Evolutionary conservation across 805 yeast species (phyloP).

Genomic region (Kuraishia piskuri): DNA sequence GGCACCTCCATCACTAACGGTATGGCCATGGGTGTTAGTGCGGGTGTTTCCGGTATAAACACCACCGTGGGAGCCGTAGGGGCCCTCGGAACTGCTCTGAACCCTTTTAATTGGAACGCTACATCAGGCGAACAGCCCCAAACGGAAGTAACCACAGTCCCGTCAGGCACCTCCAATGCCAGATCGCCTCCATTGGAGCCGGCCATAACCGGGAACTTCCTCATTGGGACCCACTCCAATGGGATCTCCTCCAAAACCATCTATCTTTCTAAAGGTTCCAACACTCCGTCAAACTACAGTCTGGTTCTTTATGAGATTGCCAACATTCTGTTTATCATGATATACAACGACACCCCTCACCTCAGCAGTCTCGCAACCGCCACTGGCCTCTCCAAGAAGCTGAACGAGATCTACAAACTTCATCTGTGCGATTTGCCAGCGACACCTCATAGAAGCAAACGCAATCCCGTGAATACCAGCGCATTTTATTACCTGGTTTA

Average conservation of each 20-base stretch:
- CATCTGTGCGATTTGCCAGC: background rate
- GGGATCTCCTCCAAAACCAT: constrained; percentile 12
- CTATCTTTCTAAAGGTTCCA: constrained; percentile 13
- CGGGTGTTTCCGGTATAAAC: background rate
- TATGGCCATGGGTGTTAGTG: background rate
- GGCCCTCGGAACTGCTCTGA: background rate
- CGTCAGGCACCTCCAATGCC: no score
- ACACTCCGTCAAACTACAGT: constrained; percentile 9
- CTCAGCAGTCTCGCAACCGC: background rate
- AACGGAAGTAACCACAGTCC: no score
- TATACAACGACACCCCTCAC: constrained; percentile 5
- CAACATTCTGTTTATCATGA: constrained; percentile 18
- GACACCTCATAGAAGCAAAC: background rate
- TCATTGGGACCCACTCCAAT: constrained; percentile 9
- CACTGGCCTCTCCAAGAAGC: background rate
- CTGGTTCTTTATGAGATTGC: constrained; percentile 20
- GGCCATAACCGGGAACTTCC: background rate
- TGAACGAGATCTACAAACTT: background rate
- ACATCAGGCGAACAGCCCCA: no score
- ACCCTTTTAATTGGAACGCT: background rate
- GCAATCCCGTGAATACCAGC: background rate
- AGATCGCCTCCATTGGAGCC: no score
- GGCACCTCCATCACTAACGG: background rate
- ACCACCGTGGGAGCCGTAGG: background rate
- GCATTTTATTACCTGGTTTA: background rate